phyloP scores from a whole-genome alignment of 768 basidiomycete species.

The Butyriboletus loyo region DNA sequence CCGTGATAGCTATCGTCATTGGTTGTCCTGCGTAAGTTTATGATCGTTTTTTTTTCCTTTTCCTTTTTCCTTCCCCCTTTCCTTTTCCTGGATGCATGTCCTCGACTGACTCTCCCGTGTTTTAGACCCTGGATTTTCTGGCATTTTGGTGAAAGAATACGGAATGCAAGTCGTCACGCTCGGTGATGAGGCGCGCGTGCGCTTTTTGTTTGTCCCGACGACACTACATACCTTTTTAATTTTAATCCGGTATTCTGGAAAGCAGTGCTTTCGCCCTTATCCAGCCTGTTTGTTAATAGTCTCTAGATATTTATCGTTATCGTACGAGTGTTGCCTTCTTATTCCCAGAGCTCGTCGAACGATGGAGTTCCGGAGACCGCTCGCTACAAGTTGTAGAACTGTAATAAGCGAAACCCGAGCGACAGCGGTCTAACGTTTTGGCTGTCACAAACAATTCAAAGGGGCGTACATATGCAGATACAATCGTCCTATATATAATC shows the following conservation, averaged over 20 bases:
- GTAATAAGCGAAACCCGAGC: too few species aligned
- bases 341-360: neutral
- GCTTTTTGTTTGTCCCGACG: too few species aligned
- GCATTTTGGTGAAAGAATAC: constrained; percentile 47
- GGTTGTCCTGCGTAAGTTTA: constrained; percentile 52
- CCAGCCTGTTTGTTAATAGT: neutral
- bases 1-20: constrained; percentile 51
- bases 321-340: neutral
- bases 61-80: too few species aligned
- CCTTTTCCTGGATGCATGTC: neutral
- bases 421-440: too few species aligned
- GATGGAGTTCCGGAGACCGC: too few species aligned
- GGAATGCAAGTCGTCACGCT: constrained; percentile 46
- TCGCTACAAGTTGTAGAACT: too few species aligned
- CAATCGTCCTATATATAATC: neutral
- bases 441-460: too few species aligned
- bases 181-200: too few species aligned
- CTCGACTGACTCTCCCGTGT: constrained; percentile 33
- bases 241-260: neutral
- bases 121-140: constrained; percentile 43
- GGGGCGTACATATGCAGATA: neutral
- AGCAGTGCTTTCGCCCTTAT: neutral
- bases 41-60: neutral
- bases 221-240: too few species aligned
- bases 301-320: too few species aligned